phyloP scores from a whole-genome alignment of 1,284 basidiomycete species.

The Ganoderma boninense region DNA sequence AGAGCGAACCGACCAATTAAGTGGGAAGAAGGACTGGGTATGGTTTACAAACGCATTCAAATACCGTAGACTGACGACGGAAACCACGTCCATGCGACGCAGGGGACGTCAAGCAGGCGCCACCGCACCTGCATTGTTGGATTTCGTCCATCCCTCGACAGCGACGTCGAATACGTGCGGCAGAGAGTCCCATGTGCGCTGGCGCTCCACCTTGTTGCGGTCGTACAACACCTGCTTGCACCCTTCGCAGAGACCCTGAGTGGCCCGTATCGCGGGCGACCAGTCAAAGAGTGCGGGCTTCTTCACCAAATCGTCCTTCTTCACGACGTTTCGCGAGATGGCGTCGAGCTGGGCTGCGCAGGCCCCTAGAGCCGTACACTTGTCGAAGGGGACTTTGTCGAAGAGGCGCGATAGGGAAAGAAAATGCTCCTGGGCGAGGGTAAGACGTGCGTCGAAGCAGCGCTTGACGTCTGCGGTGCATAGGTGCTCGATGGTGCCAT shows the following conservation, averaged over 20 bases:
- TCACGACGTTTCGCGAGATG: neutral
- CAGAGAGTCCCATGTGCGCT: neutral
- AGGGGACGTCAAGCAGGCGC: neutral
- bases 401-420: neutral
- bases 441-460: neutral
- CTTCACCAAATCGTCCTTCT: neutral
- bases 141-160: neutral
- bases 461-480: neutral
- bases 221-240: neutral
- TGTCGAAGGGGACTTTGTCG: neutral
- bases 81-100: too few relatives aligned
- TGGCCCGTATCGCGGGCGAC: neutral
- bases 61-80: neutral
- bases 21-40: too few relatives aligned
- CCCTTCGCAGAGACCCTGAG: neutral
- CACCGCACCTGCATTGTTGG: neutral
- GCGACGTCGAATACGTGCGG: neutral
- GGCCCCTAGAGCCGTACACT: neutral
- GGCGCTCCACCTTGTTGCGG: neutral
- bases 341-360: neutral
- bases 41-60: too few relatives aligned
- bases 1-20: too few relatives aligned
- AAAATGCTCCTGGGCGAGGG: neutral
- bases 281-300: neutral
- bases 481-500: slow-evolving; percentile 8